Evolutionary conservation across 306 rosid genomes (phyloP).

Genomic region (Fagus sylvatica): DNA sequence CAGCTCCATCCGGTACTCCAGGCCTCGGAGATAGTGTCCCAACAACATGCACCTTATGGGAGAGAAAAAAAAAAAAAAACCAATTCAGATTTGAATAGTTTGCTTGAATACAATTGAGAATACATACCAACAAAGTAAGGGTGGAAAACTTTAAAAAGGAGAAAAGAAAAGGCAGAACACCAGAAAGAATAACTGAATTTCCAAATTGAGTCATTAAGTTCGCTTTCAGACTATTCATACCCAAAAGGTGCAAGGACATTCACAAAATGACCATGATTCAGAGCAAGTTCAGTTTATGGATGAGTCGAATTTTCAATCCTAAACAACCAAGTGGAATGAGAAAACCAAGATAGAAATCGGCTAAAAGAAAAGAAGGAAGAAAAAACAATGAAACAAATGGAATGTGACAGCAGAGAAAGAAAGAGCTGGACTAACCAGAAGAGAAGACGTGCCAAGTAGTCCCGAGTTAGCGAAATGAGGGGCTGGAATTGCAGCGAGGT

Average conservation of each 20-base stretch:
- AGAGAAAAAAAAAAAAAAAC: neutral
- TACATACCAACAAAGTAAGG: neutral
- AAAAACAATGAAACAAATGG: neutral
- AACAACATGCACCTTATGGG: constrained; percentile 79
- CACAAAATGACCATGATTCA: neutral
- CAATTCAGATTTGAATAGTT: neutral
- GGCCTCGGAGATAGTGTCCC: constrained; percentile 92
- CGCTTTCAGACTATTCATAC: neutral
- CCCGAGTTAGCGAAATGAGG: constrained; percentile 68
- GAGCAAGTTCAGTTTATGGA: constrained; percentile 19
- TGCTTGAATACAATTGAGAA: neutral
- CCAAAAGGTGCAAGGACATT: neutral
- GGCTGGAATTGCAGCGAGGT: constrained; percentile 86
- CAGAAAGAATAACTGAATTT: neutral
- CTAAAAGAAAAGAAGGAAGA: neutral
- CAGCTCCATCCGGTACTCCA: constrained; percentile 82
- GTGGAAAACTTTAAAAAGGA: neutral
- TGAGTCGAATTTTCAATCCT: constrained; percentile 7
- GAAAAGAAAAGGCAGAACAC: neutral
- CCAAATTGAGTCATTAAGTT: neutral
- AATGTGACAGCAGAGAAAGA: constrained; percentile 7
- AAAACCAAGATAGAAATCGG: no score
- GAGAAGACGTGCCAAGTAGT: constrained; percentile 86
- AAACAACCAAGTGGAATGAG: neutral
- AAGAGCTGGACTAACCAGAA: constrained; percentile 68